These are phyloP conservation scores for Podaxis rugospora DNA, from an alignment of 768 basidiomycete species.

Conservation along the genomic window DNA sequence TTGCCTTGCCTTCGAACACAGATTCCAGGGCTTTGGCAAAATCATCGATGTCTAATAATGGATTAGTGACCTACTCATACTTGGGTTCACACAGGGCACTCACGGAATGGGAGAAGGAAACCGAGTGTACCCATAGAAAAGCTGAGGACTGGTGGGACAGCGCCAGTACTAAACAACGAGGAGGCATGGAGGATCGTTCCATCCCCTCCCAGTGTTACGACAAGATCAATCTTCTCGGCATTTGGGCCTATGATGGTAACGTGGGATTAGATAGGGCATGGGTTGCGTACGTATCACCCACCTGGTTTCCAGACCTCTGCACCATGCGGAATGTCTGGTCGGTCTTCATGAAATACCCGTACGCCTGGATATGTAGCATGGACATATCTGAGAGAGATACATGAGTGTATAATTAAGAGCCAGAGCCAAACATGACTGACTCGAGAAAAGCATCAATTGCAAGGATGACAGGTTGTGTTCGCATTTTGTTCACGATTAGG, in stretches of 20 bases:
- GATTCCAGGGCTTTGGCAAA: slow-evolving; percentile 76
- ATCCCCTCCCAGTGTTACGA: slow-evolving; percentile 91
- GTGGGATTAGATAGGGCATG: not conserved
- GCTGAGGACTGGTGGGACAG: slow-evolving; percentile 88
- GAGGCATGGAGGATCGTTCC: slow-evolving; percentile 94
- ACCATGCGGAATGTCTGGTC: slow-evolving; percentile 59
- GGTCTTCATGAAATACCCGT: slow-evolving; percentile 63
- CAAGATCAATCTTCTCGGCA: slow-evolving; percentile 71
- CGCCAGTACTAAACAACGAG: slow-evolving; percentile 84
- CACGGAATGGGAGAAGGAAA: slow-evolving; percentile 91
- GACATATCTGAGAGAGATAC: slow-evolving; percentile 42
- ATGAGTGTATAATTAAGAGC: not conserved
- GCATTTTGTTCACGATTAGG: slow-evolving; percentile 76
- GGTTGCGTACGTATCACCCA: slow-evolving; percentile 20
- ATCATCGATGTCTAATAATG: slow-evolving; percentile 74
- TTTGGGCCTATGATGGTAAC: slow-evolving; percentile 30
- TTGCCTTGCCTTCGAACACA: slow-evolving; percentile 75
- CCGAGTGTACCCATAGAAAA: slow-evolving; percentile 94
- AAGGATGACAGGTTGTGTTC: slow-evolving; percentile 71
- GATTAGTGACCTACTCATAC: not conserved
- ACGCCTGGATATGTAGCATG: slow-evolving; percentile 54
- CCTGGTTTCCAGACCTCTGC: slow-evolving; percentile 66
- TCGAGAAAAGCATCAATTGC: slow-evolving; percentile 72
- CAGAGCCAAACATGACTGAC: slow-evolving; percentile 33
- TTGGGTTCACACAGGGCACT: slow-evolving; percentile 26